Evolutionary conservation across 2,329 filamentous ascomycete genomes (phyloP), one percentile per base, ranked within the genome.

Genomic region (Epichloe elymi): DNA sequence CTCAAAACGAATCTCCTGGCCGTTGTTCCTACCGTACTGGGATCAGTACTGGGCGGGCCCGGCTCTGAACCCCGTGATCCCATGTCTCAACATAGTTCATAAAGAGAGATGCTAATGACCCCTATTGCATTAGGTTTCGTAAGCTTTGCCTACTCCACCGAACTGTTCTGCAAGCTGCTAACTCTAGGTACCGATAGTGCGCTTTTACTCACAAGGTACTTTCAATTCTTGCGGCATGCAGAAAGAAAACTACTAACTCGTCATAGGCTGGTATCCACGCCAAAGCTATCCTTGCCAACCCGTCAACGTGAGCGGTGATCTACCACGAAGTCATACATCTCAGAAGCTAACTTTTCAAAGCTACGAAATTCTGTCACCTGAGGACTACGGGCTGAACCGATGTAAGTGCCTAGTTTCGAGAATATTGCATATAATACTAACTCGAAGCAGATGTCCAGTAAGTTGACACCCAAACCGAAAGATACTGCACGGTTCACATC

Each of bases 341-440:
- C 12, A 20, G 12, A 41, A 8, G 30, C 46, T 48, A 41, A 48
- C 46, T 36, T 8, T 43, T 54, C 59, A 3, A 50, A 93, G 88
- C 42, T 94, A 94, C 70, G 87, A 93, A 70, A 94, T 94, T 63
- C 85, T 95, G 68, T 85, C 91, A 68, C 90, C 90, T 2, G 79
- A 79, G 52, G 86, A 94, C 20, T 56, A 53, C 47, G 57, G 56
- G 14, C 38, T 57, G 41, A 45, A 30, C 40, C 53, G 54, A 49
- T 48, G 37, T 48, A 48, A 48, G 46, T 48, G 15, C 8, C 7
- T 42, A 6, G 1, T 17, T 10, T 2, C 14, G 4, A 35, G 37
- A 41, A 4, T 15, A 19, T 6, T 36, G 7, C 15, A 41, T 3
- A 36, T 48, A 5, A n/a, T 48, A 41, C 46, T 48, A 42, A 48